phyloP scores from a whole-genome alignment of 108 stramenopile genomes.

The Poteriospumella lacustris region DNA sequence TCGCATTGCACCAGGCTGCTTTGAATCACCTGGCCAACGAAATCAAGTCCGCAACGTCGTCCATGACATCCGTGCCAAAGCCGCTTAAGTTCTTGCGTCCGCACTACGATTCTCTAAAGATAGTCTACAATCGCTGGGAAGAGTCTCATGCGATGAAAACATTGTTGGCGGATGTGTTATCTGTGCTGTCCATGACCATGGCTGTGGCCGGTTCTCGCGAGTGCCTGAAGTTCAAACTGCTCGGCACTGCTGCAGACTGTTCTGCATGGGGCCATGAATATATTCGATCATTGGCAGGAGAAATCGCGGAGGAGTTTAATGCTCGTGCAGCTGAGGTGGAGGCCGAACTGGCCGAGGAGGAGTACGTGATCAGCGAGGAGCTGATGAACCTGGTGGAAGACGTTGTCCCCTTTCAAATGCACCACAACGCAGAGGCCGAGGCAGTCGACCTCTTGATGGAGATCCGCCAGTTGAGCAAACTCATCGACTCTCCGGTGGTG shows the following conservation, averaged over 20 bases:
- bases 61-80: slow-evolving; percentile 98
- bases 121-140: slow-evolving; percentile 57
- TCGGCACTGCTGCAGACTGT: slow-evolving; percentile 66
- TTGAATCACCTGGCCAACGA: slow-evolving; percentile 19
- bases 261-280: slow-evolving; percentile 98
- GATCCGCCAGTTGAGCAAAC: slow-evolving; percentile 64
- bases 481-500: slow-evolving; percentile 58
- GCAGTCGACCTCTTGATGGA: slow-evolving; percentile 96
- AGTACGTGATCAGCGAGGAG: slow-evolving; percentile 49
- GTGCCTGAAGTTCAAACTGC: slow-evolving; percentile 82
- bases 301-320: slow-evolving; percentile 92
- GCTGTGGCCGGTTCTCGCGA: slow-evolving; percentile 67
- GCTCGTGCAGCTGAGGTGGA: slow-evolving; percentile 60
- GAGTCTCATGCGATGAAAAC: slow-evolving; percentile 33
- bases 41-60: slow-evolving; percentile 64
- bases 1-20: slow-evolving; percentile 29
- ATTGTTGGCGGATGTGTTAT: slow-evolving; percentile 79
- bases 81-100: slow-evolving; percentile 97
- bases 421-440: slow-evolving; percentile 96
- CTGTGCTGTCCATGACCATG: slow-evolving; percentile 97
- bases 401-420: slow-evolving; percentile 92
- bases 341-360: too few species aligned
- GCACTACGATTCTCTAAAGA: slow-evolving; percentile 76
- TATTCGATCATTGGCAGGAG: slow-evolving; percentile 85
- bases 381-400: slow-evolving; percentile 82